phyloP scores from a whole-genome alignment of 2,329 filamentous ascomycete species.

The Botrytis sinoallii region DNA sequence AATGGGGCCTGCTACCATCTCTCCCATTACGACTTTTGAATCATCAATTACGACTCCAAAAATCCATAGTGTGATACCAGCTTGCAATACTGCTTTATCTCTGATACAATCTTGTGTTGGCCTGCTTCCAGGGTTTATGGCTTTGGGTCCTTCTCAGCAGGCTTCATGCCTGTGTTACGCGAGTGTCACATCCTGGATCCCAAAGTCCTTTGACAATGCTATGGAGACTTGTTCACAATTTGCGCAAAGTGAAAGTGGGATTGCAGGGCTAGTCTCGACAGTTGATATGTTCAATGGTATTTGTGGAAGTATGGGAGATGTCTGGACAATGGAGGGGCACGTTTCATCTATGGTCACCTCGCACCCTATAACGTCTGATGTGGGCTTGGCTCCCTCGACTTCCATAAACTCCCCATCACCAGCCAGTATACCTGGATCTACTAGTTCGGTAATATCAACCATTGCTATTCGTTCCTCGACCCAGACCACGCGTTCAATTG shows the following conservation, averaged over 20 bases:
- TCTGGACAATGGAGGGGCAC: not conserved
- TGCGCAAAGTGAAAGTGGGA: not conserved
- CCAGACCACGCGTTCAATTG: not conserved
- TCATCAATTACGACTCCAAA: not conserved
- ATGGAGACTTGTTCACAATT: not conserved
- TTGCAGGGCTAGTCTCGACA: not conserved
- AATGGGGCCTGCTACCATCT: not conserved
- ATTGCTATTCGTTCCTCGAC: not conserved
- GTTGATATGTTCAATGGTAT: not conserved
- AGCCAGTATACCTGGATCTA: not conserved
- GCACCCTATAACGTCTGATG: not conserved
- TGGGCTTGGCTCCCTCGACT: not conserved
- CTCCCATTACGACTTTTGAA: not conserved
- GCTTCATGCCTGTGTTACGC: slow-evolving; percentile 17
- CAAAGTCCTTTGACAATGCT: slow-evolving; percentile 15
- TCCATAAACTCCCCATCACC: not conserved
- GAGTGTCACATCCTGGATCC: slow-evolving; percentile 10
- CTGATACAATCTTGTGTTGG: not conserved
- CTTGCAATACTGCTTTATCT: slow-evolving; percentile 1
- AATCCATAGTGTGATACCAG: not conserved
- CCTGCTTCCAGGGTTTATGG: not conserved
- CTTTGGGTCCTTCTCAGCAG: not conserved
- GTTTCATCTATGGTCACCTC: not conserved
- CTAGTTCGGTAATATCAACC: not conserved
- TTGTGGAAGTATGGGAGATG: slow-evolving; percentile 29